These are phyloP conservation scores for Pascua sp. DNA, from an alignment of 1,284 basidiomycete species.

Conservation along the genomic window DNA sequence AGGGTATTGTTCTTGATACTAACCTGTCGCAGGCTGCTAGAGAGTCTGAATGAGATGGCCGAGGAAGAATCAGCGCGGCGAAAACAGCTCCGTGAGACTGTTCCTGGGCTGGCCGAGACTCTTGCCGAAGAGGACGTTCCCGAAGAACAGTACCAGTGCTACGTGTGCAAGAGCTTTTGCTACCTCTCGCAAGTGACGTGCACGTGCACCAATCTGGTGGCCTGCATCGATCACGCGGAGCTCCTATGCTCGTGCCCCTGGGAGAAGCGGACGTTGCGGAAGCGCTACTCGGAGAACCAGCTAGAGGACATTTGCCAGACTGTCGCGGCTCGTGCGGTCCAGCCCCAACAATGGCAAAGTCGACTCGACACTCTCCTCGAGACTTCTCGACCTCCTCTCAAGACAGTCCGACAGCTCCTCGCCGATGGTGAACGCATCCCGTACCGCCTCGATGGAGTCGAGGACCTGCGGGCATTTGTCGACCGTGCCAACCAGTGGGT, in stretches of 20 bases:
- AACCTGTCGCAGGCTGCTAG: conserved; percentile 62
- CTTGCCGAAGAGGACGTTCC: conserved; percentile 74
- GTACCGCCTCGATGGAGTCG: conserved; percentile 67
- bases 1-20: conserved; percentile 30
- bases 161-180: conserved; percentile 88
- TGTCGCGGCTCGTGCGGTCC: conserved; percentile 66
- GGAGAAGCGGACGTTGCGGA: conserved; percentile 64
- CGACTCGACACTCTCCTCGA: conserved; percentile 70
- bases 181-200: conserved; percentile 91
- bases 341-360: conserved; percentile 70
- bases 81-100: conserved; percentile 53
- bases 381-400: conserved; percentile 66
- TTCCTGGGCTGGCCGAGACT: conserved; percentile 61
- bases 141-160: conserved; percentile 94
- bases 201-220: conserved; percentile 67
- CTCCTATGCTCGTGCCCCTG: conserved; percentile 68
- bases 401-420: conserved; percentile 69
- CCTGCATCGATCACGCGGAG: conserved; percentile 80
- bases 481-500: conserved; percentile 78
- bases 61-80: conserved; percentile 74
- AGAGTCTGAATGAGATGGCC: conserved; percentile 82
- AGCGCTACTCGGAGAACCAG: conserved; percentile 77
- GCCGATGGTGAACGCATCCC: conserved; percentile 84
- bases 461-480: conserved; percentile 71
- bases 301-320: conserved; percentile 64